Percentiles rank a stretch among this genome's conserved stretches.
phyloP scores from a whole-genome alignment of 108 stramenopile genomes.

The Nitzschia inconspicua region DNA sequence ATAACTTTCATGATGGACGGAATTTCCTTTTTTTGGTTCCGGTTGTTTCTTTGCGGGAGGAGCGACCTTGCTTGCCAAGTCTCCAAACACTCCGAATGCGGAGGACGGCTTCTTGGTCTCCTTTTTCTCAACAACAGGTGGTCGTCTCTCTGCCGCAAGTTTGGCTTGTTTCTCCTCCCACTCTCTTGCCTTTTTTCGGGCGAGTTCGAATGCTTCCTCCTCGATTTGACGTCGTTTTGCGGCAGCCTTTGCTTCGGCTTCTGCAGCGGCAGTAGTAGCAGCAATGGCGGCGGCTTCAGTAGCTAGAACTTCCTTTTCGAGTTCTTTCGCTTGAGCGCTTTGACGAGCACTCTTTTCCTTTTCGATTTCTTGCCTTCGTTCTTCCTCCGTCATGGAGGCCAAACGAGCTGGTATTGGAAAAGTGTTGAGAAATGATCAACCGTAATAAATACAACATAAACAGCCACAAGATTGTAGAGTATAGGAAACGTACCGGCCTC shows the following conservation, averaged over 20 bases:
- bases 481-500: no score
- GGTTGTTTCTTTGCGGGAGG: background rate
- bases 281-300: slow-evolving; percentile 68
- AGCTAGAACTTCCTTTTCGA: slow-evolving; percentile 32
- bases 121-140: slow-evolving; percentile 1
- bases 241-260: slow-evolving; percentile 51
- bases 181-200: slow-evolving; percentile 55
- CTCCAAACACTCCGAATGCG: no score
- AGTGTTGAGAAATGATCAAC: no score
- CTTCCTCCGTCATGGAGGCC: slow-evolving; percentile 29
- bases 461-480: no score
- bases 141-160: slow-evolving; percentile 9
- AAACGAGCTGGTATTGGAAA: slow-evolving; percentile 4
- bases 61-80: background rate
- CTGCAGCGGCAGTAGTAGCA: slow-evolving; percentile 50
- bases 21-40: background rate
- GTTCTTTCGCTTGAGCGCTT: slow-evolving; percentile 40
- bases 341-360: slow-evolving; percentile 31
- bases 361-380: slow-evolving; percentile 30
- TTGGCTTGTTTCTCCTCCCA: slow-evolving; percentile 54
- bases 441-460: no score
- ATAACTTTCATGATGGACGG: no score
- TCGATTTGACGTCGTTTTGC: slow-evolving; percentile 57
- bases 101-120: no score
- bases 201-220: slow-evolving; percentile 61